These are phyloP conservation scores for Fusarium devonianum DNA, from an alignment of 2,329 filamentous ascomycete species.

Conservation along the genomic window DNA sequence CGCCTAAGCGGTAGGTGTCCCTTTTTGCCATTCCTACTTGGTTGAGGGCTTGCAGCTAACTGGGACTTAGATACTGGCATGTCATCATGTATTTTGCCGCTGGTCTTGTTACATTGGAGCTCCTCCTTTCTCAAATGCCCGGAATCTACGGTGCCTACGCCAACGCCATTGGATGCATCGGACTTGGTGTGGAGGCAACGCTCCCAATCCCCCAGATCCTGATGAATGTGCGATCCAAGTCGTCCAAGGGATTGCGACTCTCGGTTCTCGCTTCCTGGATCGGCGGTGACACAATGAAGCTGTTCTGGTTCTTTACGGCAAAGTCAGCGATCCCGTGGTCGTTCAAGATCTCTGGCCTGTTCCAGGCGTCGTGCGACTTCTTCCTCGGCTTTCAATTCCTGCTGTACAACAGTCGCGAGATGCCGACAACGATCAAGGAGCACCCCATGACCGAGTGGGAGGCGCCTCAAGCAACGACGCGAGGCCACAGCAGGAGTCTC, in stretches of 20 bases:
- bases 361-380: slow-evolving; percentile 79
- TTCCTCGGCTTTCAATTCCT: slow-evolving; percentile 79
- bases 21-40: too few species aligned
- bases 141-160: slow-evolving; percentile 72
- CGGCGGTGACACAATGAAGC: slow-evolving; percentile 83
- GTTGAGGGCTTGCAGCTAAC: slow-evolving; percentile 12
- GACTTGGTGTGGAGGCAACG: slow-evolving; percentile 80
- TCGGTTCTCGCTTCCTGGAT: slow-evolving; percentile 82
- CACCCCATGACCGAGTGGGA: slow-evolving; percentile 49
- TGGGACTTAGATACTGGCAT: slow-evolving; percentile 71
- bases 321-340: slow-evolving; percentile 74
- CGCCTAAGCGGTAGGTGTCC: slow-evolving; percentile 66
- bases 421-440: slow-evolving; percentile 46
- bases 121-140: slow-evolving; percentile 68
- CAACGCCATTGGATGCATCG: slow-evolving; percentile 73
- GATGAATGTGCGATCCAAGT: slow-evolving; percentile 71
- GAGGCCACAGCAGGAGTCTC: slow-evolving; percentile 46
- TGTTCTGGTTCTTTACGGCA: slow-evolving; percentile 83
- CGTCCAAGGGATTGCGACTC: slow-evolving; percentile 79
- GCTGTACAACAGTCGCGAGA: slow-evolving; percentile 66
- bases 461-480: slow-evolving; percentile 37
- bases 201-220: slow-evolving; percentile 82
- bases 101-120: slow-evolving; percentile 66
- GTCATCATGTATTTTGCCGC: slow-evolving; percentile 74
- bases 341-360: slow-evolving; percentile 83